phyloP scores from a whole-genome alignment of 495 filamentous ascomycete genomes.

The Aspergillus coremiiformis region DNA sequence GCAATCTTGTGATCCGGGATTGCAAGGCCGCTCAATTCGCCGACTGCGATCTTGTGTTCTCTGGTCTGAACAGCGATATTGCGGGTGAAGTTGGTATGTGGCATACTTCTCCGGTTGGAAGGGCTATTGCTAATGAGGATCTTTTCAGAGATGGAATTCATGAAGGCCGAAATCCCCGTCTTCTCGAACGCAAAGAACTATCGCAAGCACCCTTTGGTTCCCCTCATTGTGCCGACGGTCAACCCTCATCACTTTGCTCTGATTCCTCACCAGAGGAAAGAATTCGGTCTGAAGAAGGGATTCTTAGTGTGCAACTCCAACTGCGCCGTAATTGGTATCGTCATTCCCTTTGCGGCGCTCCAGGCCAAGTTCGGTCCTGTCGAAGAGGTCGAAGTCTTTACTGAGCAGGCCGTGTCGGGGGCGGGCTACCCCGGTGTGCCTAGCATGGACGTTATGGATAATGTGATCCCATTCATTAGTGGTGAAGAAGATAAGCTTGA shows the following conservation, averaged over 20 bases:
- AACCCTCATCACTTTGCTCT: slow-evolving; percentile 72
- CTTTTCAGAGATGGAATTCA: slow-evolving; percentile 63
- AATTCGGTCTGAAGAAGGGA: slow-evolving; percentile 61
- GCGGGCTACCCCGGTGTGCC: slow-evolving; percentile 84
- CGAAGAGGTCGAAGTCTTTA: slow-evolving; percentile 70
- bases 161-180: slow-evolving; percentile 67
- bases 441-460: slow-evolving; percentile 67
- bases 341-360: slow-evolving; percentile 81
- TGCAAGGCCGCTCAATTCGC: slow-evolving; percentile 67
- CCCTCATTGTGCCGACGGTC: slow-evolving; percentile 77
- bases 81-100: slow-evolving; percentile 67
- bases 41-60: slow-evolving; percentile 86
- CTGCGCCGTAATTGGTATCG: slow-evolving; percentile 82
- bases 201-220: slow-evolving; percentile 73
- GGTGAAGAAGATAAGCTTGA: slow-evolving; percentile 87
- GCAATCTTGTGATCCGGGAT: slow-evolving; percentile 62
- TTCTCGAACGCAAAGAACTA: slow-evolving; percentile 92
- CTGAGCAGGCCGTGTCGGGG: slow-evolving; percentile 81
- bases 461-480: slow-evolving; percentile 78
- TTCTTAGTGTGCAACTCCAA: slow-evolving; percentile 88
- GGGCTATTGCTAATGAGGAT: not conserved
- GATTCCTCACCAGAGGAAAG: slow-evolving; percentile 66
- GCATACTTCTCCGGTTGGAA: not conserved
- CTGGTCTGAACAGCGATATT: slow-evolving; percentile 76
- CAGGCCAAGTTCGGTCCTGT: slow-evolving; percentile 69